phyloP scores from a whole-genome alignment of 352 stramenopile genomes.

The Bremia lactucae region DNA sequence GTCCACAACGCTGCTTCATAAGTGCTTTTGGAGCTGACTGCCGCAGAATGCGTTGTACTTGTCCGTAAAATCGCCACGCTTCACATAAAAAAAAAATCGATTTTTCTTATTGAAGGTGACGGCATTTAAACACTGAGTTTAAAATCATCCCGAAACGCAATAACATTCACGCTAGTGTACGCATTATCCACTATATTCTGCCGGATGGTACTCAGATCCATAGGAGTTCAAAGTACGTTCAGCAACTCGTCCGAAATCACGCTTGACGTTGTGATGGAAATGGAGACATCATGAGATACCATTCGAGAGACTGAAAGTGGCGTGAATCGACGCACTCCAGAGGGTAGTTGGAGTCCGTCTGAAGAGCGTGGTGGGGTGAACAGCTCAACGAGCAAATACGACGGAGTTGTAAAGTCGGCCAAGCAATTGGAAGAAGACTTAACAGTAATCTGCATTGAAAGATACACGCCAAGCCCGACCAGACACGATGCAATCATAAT shows the following conservation, averaged over 20 bases:
- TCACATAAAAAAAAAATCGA: conserved; percentile 87
- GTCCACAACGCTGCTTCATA: conserved; percentile 69
- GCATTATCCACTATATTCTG: conserved; percentile 49
- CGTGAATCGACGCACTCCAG: conserved; percentile 9
- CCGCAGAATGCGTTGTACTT: conserved; percentile 59
- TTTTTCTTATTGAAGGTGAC: conserved; percentile 92
- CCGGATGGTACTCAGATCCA: conserved; percentile 89
- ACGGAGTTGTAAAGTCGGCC: conserved; percentile 29
- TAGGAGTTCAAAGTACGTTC: conserved; percentile 63
- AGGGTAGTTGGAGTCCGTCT: conserved; percentile 13
- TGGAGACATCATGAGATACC: too few species aligned
- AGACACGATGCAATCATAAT: too few species aligned
- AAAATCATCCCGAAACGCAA: conserved; percentile 85
- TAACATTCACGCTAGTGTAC: conserved; percentile 66
- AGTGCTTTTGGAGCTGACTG: conserved; percentile 60
- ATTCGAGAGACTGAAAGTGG: conserved; percentile 2
- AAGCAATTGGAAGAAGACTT: conserved; percentile 57
- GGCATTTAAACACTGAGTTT: conserved; percentile 93
- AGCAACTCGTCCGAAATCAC: conserved; percentile 28
- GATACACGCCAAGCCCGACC: too few species aligned
- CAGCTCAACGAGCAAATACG: conserved; percentile 8
- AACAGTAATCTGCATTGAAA: too few species aligned
- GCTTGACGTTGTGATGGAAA: conserved; percentile 34
- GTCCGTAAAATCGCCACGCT: conserved; percentile 87
- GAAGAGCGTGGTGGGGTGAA: conserved; percentile 12